These are phyloP conservation scores for Comarum palustre DNA, from an alignment of 306 rosid genomes.

Conservation along the genomic window DNA sequence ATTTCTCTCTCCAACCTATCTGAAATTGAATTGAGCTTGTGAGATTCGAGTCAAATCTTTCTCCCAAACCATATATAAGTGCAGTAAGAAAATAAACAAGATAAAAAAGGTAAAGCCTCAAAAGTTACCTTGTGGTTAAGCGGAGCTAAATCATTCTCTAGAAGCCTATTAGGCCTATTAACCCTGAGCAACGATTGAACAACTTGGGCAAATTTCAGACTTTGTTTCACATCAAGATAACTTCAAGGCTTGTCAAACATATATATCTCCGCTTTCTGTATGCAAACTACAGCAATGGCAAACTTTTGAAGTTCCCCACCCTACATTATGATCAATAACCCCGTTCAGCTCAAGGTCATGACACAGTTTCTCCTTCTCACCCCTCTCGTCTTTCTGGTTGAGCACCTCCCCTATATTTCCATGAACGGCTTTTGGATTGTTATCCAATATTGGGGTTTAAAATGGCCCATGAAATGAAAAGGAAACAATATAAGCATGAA, in stretches of 20 bases:
- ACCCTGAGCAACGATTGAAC: slow-evolving; percentile 84
- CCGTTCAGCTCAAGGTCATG: slow-evolving; percentile 83
- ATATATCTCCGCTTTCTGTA: slow-evolving; percentile 92
- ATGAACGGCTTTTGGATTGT: slow-evolving; percentile 96
- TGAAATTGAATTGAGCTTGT: no score
- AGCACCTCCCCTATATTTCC: slow-evolving; percentile 96
- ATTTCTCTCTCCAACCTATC: no score
- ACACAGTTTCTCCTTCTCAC: slow-evolving; percentile 64
- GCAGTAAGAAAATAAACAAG: no score
- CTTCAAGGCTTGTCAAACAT: slow-evolving; percentile 99
- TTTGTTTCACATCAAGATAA: slow-evolving; percentile 94
- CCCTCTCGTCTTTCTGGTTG: slow-evolving; percentile 81
- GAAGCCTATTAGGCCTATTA: no score
- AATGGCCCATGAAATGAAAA: no score
- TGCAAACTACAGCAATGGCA: slow-evolving; percentile 96
- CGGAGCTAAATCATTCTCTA: no score
- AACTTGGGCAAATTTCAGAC: slow-evolving; percentile 97
- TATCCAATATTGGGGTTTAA: slow-evolving; percentile 94
- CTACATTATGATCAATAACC: slow-evolving; percentile 93
- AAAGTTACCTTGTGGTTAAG: no score
- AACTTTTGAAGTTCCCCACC: slow-evolving; percentile 99
- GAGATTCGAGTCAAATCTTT: no score
- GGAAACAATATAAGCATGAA: no score
- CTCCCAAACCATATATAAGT: no score
- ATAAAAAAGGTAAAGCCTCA: no score